Conservation (phyloP, 2,329 filamentous ascomycete species). For the Fusarium newnesense region DNA sequence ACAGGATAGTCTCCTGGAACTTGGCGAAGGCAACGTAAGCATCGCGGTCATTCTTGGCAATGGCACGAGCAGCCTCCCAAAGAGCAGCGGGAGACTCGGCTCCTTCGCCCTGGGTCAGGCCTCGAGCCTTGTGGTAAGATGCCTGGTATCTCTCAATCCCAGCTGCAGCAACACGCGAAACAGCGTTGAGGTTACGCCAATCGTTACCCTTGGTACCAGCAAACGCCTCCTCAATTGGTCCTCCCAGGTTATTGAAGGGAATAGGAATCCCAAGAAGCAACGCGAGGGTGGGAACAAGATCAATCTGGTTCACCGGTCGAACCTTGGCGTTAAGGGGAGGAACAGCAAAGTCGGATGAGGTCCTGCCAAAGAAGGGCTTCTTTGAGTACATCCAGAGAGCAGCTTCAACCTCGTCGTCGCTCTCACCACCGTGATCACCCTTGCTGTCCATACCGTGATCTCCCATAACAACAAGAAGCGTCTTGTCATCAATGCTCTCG, state of each 20-base stretch:
- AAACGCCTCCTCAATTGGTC: conserved; percentile 94
- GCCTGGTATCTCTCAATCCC: conserved; percentile 91
- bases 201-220: conserved; percentile 74
- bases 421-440: conserved; percentile 98
- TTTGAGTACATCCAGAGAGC: conserved; percentile 99
- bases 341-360: conserved; percentile 64
- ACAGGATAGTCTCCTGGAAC: conserved; percentile 83
- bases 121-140: conserved; percentile 80
- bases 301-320: conserved; percentile 84
- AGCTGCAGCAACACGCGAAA: conserved; percentile 80
- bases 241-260: conserved; percentile 94
- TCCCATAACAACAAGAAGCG: conserved; percentile 95
- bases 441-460: conserved; percentile 99
- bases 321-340: conserved; percentile 80
- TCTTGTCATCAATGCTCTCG: conserved; percentile 80
- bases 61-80: conserved; percentile 59
- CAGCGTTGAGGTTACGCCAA: conserved; percentile 80
- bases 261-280: conserved; percentile 91
- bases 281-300: conserved; percentile 91
- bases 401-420: conserved; percentile 93
- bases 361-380: conserved; percentile 83
- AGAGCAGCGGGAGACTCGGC: conserved; percentile 52
- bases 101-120: conserved; percentile 70
- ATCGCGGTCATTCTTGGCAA: conserved; percentile 52
- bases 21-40: conserved; percentile 69